These are phyloP conservation scores for Magnaporthales sp. DNA, from an alignment of 2,329 filamentous ascomycete species.

Conservation along the genomic window DNA sequence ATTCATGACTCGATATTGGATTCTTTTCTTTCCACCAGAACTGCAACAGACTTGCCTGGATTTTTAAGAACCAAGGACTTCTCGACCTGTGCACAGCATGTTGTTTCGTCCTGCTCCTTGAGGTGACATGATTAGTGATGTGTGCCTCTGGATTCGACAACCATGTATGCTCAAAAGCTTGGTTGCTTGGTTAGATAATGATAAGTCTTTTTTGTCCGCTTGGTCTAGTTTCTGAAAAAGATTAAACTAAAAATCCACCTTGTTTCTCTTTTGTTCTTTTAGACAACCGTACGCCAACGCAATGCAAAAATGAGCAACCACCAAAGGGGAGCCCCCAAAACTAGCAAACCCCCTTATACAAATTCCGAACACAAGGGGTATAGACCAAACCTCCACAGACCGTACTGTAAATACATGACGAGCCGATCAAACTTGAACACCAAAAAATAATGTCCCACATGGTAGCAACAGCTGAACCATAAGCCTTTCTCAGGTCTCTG, in stretches of 20 bases:
- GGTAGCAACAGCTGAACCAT: background rate
- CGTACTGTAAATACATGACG: background rate
- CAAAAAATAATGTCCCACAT: background rate
- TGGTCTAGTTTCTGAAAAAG: background rate
- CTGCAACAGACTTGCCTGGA: background rate
- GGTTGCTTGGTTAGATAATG: background rate
- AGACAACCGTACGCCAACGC: conserved; percentile 1
- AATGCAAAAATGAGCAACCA: background rate
- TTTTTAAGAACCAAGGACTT: background rate
- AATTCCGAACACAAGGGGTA: background rate
- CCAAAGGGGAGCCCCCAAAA: background rate
- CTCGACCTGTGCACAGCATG: background rate
- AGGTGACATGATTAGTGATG: background rate
- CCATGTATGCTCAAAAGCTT: background rate
- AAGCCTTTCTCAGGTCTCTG: background rate
- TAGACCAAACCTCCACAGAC: background rate
- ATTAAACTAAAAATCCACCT: background rate
- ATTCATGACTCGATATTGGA: background rate
- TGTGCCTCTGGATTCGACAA: background rate
- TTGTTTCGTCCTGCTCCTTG: no score
- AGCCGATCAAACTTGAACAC: background rate
- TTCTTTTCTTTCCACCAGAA: background rate
- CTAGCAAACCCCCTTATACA: background rate
- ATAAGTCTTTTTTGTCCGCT: background rate
- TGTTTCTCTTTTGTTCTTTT: background rate